phyloP scores from a whole-genome alignment of 2,329 filamentous ascomycete genomes.

The Cordyceps cicadae region DNA sequence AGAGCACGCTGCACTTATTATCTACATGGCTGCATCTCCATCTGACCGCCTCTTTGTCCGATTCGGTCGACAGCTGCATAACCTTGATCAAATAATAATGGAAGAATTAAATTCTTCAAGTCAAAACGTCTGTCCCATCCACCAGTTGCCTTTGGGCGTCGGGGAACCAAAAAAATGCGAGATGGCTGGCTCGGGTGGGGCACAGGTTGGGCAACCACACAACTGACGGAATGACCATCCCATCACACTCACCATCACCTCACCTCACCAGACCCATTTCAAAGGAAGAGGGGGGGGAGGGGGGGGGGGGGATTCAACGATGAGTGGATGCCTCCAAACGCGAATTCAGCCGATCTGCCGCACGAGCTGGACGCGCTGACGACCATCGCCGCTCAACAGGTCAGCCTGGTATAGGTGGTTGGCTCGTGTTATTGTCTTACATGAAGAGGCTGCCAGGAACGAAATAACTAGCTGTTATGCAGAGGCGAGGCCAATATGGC shows the following conservation, averaged over 20 bases:
- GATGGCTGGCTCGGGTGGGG: conserved; percentile 13
- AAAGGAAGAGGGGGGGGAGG: neutral
- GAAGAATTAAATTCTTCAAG: neutral
- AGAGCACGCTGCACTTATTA: neutral
- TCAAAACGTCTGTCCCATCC: neutral
- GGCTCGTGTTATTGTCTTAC: neutral
- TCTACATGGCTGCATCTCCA: neutral
- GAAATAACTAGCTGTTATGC: neutral
- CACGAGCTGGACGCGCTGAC: neutral
- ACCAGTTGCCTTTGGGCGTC: conserved; percentile 1
- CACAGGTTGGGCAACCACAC: conserved; percentile 10
- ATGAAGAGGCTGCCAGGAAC: neutral
- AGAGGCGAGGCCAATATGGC: neutral
- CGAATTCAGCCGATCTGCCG: conserved; percentile 1
- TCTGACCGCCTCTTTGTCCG: conserved; percentile 5
- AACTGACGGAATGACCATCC: conserved; percentile 7
- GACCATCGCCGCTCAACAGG: neutral
- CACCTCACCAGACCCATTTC: conserved; percentile 7
- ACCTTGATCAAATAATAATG: neutral
- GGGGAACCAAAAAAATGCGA: neutral
- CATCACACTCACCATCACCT: neutral
- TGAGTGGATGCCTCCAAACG: conserved; percentile 2
- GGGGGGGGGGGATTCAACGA: neutral
- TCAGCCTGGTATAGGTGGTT: neutral
- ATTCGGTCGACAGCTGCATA: neutral